phyloP scores from a whole-genome alignment of 2,329 filamentous ascomycete species.

The Acephala macrosclerotiorum region DNA sequence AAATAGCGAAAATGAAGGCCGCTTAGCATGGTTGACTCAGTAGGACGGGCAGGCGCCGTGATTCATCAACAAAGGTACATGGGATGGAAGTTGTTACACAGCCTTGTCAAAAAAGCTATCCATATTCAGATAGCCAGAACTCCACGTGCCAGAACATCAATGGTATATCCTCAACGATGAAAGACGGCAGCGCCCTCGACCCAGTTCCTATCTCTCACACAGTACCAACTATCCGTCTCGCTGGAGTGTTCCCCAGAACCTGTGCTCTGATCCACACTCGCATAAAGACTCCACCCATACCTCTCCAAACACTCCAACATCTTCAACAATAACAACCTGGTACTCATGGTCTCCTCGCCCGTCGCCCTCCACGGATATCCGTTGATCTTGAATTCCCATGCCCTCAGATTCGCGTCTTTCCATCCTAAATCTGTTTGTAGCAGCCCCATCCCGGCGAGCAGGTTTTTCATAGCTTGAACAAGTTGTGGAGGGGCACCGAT shows the following conservation, averaged over 20 bases:
- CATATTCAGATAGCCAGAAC: not conserved
- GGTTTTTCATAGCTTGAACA: conserved; percentile 27
- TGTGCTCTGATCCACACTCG: conserved; percentile 47
- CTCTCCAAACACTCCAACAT: conserved; percentile 46
- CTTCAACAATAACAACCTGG: conserved; percentile 45
- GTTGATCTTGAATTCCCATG: conserved; percentile 45
- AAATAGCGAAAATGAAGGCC: no score
- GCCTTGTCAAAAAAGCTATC: no score
- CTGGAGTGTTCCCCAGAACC: conserved; percentile 32
- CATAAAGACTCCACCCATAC: conserved; percentile 49
- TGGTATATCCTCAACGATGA: conserved; percentile 27
- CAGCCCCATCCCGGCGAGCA: conserved; percentile 29
- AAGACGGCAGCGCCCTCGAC: conserved; percentile 35
- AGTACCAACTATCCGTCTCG: conserved; percentile 40
- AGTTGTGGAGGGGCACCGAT: conserved; percentile 43
- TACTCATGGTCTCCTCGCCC: conserved; percentile 47
- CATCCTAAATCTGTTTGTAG: conserved; percentile 34
- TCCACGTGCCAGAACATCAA: not conserved
- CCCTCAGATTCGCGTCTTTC: conserved; percentile 34
- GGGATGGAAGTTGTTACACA: no score
- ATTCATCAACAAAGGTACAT: no score
- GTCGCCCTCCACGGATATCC: conserved; percentile 45
- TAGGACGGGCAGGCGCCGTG: no score
- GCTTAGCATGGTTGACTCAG: no score
- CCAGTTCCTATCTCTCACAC: conserved; percentile 35